Evolutionary conservation across 2,329 filamentous ascomycete species (phyloP).

Genomic region (Blumeria hordei): DNA sequence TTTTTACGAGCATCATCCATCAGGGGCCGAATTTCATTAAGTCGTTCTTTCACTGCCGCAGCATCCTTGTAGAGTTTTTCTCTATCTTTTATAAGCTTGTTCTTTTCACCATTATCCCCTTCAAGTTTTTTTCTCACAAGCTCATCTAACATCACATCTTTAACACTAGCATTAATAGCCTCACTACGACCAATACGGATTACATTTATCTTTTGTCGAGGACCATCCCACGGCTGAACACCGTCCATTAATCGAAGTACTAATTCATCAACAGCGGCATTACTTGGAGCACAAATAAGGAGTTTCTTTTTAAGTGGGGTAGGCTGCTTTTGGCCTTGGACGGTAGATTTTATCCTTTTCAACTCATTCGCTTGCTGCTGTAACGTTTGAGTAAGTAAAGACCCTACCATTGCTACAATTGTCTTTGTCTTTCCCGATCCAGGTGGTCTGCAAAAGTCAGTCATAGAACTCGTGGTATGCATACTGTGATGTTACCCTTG

Average conservation of each 20-base stretch:
- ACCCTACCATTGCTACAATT: conserved; percentile 86
- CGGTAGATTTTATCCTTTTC: not conserved
- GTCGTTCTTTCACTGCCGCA: conserved; percentile 47
- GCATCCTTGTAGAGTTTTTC: conserved; percentile 40
- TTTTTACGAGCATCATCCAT: conserved; percentile 41
- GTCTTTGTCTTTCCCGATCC: conserved; percentile 98
- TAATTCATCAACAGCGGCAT: conserved; percentile 88
- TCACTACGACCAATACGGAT: conserved; percentile 77
- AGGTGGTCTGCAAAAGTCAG: conserved; percentile 36
- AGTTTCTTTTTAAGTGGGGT: conserved; percentile 46
- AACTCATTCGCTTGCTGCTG: conserved; percentile 14
- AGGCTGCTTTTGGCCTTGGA: conserved; percentile 6
- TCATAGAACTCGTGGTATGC: not conserved
- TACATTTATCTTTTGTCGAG: conserved; percentile 55
- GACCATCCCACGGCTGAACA: conserved; percentile 52
- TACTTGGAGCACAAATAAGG: conserved; percentile 92
- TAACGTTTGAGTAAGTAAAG: conserved; percentile 37
- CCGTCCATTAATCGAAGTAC: conserved; percentile 81
- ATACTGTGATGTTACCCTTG: conserved; percentile 39
- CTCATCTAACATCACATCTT: conserved; percentile 82
- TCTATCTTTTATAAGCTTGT: conserved; percentile 21
- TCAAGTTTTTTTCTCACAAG: conserved; percentile 55
- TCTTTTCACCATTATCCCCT: conserved; percentile 32
- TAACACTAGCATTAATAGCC: conserved; percentile 71
- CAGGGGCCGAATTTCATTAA: conserved; percentile 45